phyloP scores from a whole-genome alignment of 495 filamentous ascomycete genomes.

The Hypoxylon subgilvum region DNA sequence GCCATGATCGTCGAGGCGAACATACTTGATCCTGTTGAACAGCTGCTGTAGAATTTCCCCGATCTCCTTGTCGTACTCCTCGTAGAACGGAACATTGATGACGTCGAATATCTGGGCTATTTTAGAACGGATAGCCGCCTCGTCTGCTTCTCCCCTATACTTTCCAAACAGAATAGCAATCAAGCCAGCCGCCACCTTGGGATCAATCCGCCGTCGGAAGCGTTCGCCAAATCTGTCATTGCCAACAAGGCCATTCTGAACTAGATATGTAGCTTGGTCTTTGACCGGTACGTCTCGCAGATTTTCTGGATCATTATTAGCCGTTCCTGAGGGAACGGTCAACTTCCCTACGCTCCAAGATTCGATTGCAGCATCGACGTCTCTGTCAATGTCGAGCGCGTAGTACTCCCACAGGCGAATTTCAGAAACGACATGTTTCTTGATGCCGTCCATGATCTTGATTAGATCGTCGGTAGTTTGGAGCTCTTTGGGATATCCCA shows the following conservation, averaged over 20 bases:
- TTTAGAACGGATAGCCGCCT: slow-evolving; percentile 54
- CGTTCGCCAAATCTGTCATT: slow-evolving; percentile 77
- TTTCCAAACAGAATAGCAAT: slow-evolving; percentile 72
- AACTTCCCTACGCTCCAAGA: slow-evolving; percentile 69
- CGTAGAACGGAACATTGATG: slow-evolving; percentile 84
- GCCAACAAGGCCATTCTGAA: slow-evolving; percentile 66
- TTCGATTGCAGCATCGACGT: slow-evolving; percentile 69
- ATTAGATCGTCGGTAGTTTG: slow-evolving; percentile 75
- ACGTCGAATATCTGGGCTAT: slow-evolving; percentile 74
- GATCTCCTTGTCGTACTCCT: slow-evolving; percentile 86
- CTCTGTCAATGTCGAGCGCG: slow-evolving; percentile 76
- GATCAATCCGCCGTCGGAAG: slow-evolving; percentile 71
- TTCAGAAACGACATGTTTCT: slow-evolving; percentile 74
- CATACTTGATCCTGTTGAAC: slow-evolving; percentile 91
- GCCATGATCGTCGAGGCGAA: slow-evolving; percentile 87
- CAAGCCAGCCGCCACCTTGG: slow-evolving; percentile 70
- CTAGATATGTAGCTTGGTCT: slow-evolving; percentile 61
- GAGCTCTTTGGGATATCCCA: slow-evolving; percentile 77
- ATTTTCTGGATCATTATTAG: slow-evolving; percentile 51
- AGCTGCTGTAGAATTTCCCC: slow-evolving; percentile 85
- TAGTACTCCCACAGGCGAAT: slow-evolving; percentile 94
- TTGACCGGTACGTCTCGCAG: slow-evolving; percentile 47
- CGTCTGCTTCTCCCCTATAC: slow-evolving; percentile 60
- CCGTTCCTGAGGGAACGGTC: slow-evolving; percentile 51
- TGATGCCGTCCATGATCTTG: slow-evolving; percentile 81